Percentiles rank a stretch among this genome's conserved stretches.
Evolutionary conservation across 2,329 filamentous ascomycete species (phyloP).

Genomic region (Beauveria caledonica): DNA sequence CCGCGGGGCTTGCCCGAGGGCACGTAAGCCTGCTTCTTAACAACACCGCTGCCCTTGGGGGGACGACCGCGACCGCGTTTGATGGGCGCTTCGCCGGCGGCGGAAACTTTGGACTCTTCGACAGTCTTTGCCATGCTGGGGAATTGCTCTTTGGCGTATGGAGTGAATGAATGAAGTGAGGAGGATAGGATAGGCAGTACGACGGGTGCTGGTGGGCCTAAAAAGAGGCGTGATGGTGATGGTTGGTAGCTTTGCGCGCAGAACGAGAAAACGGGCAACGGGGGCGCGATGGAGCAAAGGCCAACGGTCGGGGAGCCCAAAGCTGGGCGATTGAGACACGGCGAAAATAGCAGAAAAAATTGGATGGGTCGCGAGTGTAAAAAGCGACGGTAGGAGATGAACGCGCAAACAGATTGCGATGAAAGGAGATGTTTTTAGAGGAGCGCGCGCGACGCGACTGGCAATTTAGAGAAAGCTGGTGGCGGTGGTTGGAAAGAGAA

Average conservation of each 20-base stretch:
- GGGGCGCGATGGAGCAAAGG: not conserved
- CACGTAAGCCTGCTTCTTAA: conserved; percentile 25
- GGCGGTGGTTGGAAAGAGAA: not conserved
- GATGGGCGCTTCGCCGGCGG: conserved; percentile 3
- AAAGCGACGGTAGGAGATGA: not conserved
- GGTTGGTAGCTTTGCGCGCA: conserved; percentile 1
- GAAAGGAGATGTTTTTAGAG: not conserved
- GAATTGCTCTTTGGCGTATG: not conserved
- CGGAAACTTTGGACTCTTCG: conserved; percentile 19
- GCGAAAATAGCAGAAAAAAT: not conserved
- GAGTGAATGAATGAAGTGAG: not conserved
- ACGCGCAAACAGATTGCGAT: not conserved
- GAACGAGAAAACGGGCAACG: not conserved
- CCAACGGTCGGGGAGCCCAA: not conserved
- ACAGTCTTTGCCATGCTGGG: conserved; percentile 18
- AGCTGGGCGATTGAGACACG: not conserved
- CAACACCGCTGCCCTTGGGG: conserved; percentile 30
- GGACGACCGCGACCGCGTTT: conserved; percentile 32
- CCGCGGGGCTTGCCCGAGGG: conserved; percentile 35
- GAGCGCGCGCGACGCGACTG: conserved; percentile 4
- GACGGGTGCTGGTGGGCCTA: not conserved
- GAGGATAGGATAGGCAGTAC: not conserved
- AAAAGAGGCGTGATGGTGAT: not conserved
- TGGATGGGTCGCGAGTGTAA: not conserved
- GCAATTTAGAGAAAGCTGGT: conserved; percentile 2